Conservation (phyloP, 2,329 filamentous ascomycete species). For the Herpotrichia juniperi region DNA sequence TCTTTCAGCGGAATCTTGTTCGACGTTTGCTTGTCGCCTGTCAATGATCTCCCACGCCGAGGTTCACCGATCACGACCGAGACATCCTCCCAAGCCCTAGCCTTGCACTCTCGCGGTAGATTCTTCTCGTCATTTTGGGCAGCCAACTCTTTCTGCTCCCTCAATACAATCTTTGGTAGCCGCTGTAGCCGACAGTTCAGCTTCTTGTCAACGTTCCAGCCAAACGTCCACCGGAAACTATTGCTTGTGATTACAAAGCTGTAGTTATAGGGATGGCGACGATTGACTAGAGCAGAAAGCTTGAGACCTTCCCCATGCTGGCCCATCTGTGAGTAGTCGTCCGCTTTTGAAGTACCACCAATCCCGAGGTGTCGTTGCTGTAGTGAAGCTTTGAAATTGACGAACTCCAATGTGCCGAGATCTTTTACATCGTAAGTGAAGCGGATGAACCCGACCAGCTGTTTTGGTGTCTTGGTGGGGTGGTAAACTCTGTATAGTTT, state of each 20-base stretch:
- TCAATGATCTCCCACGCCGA: neutral
- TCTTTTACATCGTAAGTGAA: slow-evolving; percentile 15
- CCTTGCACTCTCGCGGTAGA: neutral
- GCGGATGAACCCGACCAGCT: slow-evolving; percentile 19
- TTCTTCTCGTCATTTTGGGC: neutral
- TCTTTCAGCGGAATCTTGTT: slow-evolving; percentile 4
- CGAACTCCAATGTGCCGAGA: slow-evolving; percentile 14
- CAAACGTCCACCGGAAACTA: slow-evolving; percentile 8
- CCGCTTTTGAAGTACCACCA: slow-evolving; percentile 19
- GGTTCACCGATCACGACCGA: slow-evolving; percentile 14
- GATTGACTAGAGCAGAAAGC: slow-evolving; percentile 16
- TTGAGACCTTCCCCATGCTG: slow-evolving; percentile 30
- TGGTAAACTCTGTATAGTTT: slow-evolving; percentile 6
- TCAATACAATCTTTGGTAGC: neutral
- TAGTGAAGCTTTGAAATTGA: slow-evolving; percentile 20
- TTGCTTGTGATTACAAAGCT: slow-evolving; percentile 11
- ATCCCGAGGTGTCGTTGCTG: slow-evolving; percentile 8
- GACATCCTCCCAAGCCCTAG: slow-evolving; percentile 19
- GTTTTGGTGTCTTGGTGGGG: neutral
- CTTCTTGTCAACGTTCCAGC: neutral
- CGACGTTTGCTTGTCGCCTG: neutral
- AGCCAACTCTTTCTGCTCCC: neutral
- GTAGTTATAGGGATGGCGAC: slow-evolving; percentile 15
- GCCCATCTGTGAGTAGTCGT: slow-evolving; percentile 15
- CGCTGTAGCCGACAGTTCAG: slow-evolving; percentile 8